A percentile compares a stretch with the other conserved stretches of the same genome.
Evolutionary conservation across 345 rosid species (phyloP).

Genomic region (Cardamine chenopodiifolia): DNA sequence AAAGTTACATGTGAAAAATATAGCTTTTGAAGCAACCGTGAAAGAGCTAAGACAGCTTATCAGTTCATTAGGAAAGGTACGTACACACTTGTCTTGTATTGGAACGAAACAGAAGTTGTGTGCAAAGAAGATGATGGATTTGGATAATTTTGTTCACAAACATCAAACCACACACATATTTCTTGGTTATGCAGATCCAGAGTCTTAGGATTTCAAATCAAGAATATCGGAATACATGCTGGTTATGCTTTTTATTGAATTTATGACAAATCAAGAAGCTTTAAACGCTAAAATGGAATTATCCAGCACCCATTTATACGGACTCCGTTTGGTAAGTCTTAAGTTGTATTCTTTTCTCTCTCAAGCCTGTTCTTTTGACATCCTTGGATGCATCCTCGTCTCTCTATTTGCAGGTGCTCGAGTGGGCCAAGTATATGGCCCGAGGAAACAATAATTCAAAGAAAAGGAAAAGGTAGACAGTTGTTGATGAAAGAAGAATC

Average conservation of each 20-base stretch:
- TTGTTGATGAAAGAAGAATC: constrained; percentile 57
- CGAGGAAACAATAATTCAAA: constrained; percentile 51
- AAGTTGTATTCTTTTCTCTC: not conserved
- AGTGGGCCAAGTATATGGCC: constrained; percentile 73
- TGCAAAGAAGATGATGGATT: not conserved
- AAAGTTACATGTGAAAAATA: constrained; percentile 37
- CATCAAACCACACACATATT: not conserved
- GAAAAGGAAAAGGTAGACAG: constrained; percentile 61
- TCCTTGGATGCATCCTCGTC: too few species aligned
- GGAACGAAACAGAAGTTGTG: not conserved
- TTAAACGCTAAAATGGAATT: constrained; percentile 67
- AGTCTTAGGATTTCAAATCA: constrained; percentile 70
- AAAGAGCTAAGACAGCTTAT: constrained; percentile 83
- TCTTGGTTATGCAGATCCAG: constrained; percentile 55
- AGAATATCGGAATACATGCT: constrained; percentile 56
- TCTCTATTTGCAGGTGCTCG: constrained; percentile 53
- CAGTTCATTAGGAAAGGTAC: constrained; percentile 91
- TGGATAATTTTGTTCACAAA: constrained; percentile 19
- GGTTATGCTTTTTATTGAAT: constrained; percentile 88
- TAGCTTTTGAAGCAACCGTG: constrained; percentile 56
- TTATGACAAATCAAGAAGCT: constrained; percentile 81
- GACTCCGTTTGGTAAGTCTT: constrained; percentile 72
- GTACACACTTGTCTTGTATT: not conserved
- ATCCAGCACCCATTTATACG: constrained; percentile 77
- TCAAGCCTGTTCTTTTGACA: not conserved